Conservation (phyloP, 2,329 filamentous ascomycete species). For the Fragosphaeria purpurea region DNA sequence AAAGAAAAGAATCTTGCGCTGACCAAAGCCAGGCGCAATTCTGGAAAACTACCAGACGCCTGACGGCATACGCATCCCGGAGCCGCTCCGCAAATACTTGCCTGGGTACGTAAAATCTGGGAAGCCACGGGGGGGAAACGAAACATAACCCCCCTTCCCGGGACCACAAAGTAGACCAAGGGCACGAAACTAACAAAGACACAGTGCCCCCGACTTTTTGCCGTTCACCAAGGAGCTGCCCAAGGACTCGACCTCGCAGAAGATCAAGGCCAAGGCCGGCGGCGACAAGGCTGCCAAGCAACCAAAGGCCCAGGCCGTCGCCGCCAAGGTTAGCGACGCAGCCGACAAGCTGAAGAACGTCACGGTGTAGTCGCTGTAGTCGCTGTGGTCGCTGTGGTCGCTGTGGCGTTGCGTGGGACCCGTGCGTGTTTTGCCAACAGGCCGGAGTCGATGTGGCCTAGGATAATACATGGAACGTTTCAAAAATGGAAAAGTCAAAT, state of each 20-base stretch:
- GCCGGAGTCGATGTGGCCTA: neutral
- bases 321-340: constrained; percentile 14
- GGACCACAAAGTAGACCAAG: too few relatives aligned
- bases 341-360: constrained; percentile 20
- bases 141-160: too few relatives aligned
- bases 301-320: constrained; percentile 13
- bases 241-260: constrained; percentile 43
- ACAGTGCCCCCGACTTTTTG: constrained; percentile 66
- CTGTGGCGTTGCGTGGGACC: too few relatives aligned
- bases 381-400: too few relatives aligned
- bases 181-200: neutral
- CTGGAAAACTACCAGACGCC: constrained; percentile 95
- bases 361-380: constrained; percentile 8
- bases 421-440: constrained; percentile 3
- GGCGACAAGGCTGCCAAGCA: constrained; percentile 14
- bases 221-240: constrained; percentile 79
- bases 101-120: constrained; percentile 42
- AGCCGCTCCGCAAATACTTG: constrained; percentile 79
- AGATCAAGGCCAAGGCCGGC: constrained; percentile 14
- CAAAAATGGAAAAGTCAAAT: too few relatives aligned
- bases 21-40: constrained; percentile 30
- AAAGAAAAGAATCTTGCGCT: neutral
- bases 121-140: too few relatives aligned
- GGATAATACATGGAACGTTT: too few relatives aligned
- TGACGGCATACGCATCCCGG: constrained; percentile 71